Percentiles rank a stretch among this genome's conserved stretches.
phyloP scores from a whole-genome alignment of 495 filamentous ascomycete species.

The Melanomma pulvis-pyrius region DNA sequence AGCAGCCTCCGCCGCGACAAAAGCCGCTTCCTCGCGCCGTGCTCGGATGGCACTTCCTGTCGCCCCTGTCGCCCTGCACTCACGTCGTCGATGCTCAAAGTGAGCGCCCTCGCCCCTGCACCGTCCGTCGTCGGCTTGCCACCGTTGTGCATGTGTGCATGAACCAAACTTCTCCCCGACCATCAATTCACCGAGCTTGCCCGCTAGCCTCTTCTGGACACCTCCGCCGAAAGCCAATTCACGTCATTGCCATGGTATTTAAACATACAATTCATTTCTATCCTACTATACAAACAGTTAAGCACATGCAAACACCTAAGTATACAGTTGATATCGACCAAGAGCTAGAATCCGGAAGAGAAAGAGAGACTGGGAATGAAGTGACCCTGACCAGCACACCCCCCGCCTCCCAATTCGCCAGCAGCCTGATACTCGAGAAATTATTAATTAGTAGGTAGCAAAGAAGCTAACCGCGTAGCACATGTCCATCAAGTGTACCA shows the following conservation, averaged over 20 bases:
- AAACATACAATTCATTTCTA: not conserved
- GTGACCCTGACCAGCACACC: not conserved
- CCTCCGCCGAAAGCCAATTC: not conserved
- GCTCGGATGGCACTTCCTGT: not conserved
- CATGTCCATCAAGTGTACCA: not conserved
- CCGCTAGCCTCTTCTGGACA: not conserved
- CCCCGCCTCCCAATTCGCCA: not conserved
- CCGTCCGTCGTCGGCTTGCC: not conserved
- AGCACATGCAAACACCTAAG: not conserved
- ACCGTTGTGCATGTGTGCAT: not conserved
- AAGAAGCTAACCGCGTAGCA: not conserved
- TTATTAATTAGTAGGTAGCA: not conserved
- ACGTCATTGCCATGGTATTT: not conserved
- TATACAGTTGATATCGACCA: not conserved
- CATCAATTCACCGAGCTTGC: not conserved
- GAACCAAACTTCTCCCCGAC: not conserved
- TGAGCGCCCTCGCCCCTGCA: not conserved
- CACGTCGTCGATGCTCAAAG: not conserved
- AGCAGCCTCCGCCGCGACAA: not conserved
- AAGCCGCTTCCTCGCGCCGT: not conserved
- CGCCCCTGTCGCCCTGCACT: not conserved
- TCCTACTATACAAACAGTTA: constrained; percentile 1
- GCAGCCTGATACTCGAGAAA: not conserved
- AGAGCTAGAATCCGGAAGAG: not conserved
- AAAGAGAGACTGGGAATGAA: not conserved